phyloP scores from a whole-genome alignment of 768 basidiomycete species.

The Suillus decipiens region DNA sequence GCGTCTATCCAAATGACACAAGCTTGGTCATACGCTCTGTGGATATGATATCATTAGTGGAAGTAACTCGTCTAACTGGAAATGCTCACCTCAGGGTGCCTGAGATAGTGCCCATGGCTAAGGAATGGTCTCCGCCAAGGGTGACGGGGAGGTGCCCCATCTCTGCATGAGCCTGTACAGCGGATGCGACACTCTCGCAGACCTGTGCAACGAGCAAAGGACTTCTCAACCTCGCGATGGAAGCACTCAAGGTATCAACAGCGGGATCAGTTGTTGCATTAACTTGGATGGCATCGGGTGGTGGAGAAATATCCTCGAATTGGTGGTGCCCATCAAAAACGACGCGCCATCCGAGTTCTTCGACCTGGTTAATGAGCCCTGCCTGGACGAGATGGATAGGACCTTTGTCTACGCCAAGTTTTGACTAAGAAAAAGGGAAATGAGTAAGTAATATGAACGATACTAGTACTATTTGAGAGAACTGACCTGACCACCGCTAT shows the following conservation, averaged over 20 bases:
- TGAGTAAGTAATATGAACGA: slow-evolving; percentile 13
- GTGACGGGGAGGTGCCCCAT: slow-evolving; percentile 86
- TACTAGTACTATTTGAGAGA: neutral
- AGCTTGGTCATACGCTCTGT: slow-evolving; percentile 71
- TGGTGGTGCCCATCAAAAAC: slow-evolving; percentile 88
- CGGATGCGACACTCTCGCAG: slow-evolving; percentile 73
- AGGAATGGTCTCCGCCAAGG: slow-evolving; percentile 93
- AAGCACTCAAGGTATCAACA: slow-evolving; percentile 41
- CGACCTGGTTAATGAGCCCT: slow-evolving; percentile 77
- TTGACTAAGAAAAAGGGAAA: slow-evolving; percentile 49
- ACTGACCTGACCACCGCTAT: slow-evolving; percentile 36
- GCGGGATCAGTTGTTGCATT: neutral
- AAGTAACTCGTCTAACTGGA: neutral
- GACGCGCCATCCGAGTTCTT: slow-evolving; percentile 84
- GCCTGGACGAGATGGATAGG: slow-evolving; percentile 89
- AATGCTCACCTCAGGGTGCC: slow-evolving; percentile 73
- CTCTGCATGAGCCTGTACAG: slow-evolving; percentile 72
- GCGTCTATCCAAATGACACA: slow-evolving; percentile 98
- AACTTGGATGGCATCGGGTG: neutral
- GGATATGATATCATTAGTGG: slow-evolving; percentile 11
- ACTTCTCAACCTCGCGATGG: slow-evolving; percentile 89
- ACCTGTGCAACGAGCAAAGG: slow-evolving; percentile 86
- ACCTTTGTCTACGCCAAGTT: slow-evolving; percentile 80
- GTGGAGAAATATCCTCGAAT: slow-evolving; percentile 77
- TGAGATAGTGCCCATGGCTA: slow-evolving; percentile 93